Conservation (phyloP, 139 green algal genomes). For the Trebouxia sp. region DNA sequence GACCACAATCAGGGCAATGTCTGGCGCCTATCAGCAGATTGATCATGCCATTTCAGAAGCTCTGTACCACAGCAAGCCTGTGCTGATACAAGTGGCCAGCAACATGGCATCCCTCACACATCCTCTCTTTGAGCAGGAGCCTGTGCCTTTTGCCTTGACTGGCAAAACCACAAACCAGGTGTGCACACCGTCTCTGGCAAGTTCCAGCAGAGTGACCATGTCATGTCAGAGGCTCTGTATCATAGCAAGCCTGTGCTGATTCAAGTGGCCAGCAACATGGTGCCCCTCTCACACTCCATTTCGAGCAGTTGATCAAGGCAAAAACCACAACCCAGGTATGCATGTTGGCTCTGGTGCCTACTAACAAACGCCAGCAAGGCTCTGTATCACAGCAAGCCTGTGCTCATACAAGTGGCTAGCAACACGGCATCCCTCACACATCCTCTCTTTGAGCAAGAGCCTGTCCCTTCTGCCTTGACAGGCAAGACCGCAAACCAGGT, state of each 20-base stretch:
- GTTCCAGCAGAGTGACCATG: background rate
- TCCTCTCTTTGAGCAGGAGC: background rate
- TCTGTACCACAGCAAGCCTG: slow-evolving; percentile 59
- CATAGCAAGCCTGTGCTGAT: slow-evolving; percentile 76
- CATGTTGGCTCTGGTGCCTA: too few species aligned
- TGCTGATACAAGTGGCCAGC: slow-evolving; percentile 76
- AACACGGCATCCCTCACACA: slow-evolving; percentile 58
- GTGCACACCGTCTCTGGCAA: background rate
- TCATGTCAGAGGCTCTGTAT: slow-evolving; percentile 41
- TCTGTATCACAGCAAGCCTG: slow-evolving; percentile 59
- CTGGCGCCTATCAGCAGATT: slow-evolving; percentile 65
- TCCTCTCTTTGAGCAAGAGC: background rate
- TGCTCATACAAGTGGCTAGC: slow-evolving; percentile 76
- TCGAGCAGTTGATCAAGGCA: too few species aligned
- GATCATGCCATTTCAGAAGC: slow-evolving; percentile 67
- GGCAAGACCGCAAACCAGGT: slow-evolving; percentile 9
- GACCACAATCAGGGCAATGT: slow-evolving; percentile 37
- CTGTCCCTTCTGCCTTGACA: background rate
- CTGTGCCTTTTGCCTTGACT: background rate
- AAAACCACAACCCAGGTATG: too few species aligned
- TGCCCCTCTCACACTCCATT: too few species aligned
- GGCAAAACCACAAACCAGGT: slow-evolving; percentile 13
- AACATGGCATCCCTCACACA: slow-evolving; percentile 59
- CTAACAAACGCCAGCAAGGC: too few species aligned
- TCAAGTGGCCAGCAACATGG: slow-evolving; percentile 70